phyloP scores from a whole-genome alignment of 164 flowering plant species.

The Litsea cubeba region DNA sequence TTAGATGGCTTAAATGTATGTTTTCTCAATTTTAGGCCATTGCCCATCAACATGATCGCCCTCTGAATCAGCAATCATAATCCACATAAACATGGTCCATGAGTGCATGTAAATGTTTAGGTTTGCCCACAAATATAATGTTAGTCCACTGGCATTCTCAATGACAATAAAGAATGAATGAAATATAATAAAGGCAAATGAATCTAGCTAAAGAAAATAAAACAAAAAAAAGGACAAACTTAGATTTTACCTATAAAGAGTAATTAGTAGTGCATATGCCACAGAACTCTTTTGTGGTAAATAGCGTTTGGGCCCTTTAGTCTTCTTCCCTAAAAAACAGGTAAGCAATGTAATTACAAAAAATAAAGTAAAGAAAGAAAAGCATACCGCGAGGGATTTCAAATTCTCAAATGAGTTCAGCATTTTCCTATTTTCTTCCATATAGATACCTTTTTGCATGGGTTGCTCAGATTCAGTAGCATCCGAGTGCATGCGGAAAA shows the following conservation, averaged over 20 bases:
- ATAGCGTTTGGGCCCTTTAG: slow-evolving; percentile 48
- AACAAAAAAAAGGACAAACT: not conserved
- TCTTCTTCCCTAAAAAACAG: slow-evolving; percentile 44
- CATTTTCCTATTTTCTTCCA: not conserved
- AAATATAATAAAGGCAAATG: not conserved
- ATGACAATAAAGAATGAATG: not conserved
- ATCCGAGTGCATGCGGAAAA: slow-evolving; percentile 40
- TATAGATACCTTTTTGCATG: slow-evolving; percentile 32
- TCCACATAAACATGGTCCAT: not conserved
- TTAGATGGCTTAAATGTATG: not conserved
- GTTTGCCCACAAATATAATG: not conserved
- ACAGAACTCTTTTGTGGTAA: slow-evolving; percentile 83
- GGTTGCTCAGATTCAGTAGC: slow-evolving; percentile 39
- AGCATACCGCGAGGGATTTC: not conserved
- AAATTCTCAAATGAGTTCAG: not conserved
- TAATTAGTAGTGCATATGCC: slow-evolving; percentile 78
- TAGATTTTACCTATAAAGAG: slow-evolving; percentile 63
- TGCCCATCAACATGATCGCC: not conserved
- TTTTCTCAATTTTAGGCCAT: not conserved
- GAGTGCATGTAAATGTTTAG: not conserved
- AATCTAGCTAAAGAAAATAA: not conserved
- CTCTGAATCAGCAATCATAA: not conserved
- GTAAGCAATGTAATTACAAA: not conserved
- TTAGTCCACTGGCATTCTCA: not conserved
- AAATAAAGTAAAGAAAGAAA: not conserved